Evolutionary conservation across 2,329 filamentous ascomycete species (phyloP).

Genomic region (Ceratocystis lukuohia): DNA sequence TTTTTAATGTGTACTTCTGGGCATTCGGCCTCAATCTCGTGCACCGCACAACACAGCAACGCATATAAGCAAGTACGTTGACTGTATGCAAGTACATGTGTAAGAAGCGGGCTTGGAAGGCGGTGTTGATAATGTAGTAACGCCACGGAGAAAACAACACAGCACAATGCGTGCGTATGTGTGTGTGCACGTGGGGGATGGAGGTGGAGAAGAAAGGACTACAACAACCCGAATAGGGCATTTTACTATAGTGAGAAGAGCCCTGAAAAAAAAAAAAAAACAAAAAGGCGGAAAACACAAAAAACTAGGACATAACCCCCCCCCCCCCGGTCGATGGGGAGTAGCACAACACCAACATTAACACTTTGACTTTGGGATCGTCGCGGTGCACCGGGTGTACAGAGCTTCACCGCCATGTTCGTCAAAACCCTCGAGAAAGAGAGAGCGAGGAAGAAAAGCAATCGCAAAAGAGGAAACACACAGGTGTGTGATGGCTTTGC

Average conservation of each 20-base stretch:
- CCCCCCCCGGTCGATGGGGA: neutral
- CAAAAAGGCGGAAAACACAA: neutral
- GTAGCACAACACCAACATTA: neutral
- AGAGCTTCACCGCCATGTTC: neutral
- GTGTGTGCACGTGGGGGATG: neutral
- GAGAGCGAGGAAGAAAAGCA: neutral
- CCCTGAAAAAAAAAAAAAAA: neutral
- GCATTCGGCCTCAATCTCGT: neutral
- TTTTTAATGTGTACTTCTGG: neutral
- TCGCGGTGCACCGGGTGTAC: neutral
- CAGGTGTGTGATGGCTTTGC: neutral
- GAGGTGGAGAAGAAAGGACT: neutral
- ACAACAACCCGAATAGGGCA: neutral
- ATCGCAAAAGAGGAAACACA: neutral
- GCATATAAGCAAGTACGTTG: neutral
- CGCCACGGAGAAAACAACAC: neutral
- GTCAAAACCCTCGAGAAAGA: neutral
- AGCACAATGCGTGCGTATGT: neutral
- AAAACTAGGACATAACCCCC: neutral
- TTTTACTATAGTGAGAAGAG: neutral
- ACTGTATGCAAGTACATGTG: neutral
- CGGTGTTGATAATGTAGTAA: neutral
- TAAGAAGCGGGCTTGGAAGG: neutral
- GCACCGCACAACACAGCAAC: neutral
- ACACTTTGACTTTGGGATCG: neutral